phyloP scores from a whole-genome alignment of 2,329 filamentous ascomycete species.

The Elsinoe ampelina region DNA sequence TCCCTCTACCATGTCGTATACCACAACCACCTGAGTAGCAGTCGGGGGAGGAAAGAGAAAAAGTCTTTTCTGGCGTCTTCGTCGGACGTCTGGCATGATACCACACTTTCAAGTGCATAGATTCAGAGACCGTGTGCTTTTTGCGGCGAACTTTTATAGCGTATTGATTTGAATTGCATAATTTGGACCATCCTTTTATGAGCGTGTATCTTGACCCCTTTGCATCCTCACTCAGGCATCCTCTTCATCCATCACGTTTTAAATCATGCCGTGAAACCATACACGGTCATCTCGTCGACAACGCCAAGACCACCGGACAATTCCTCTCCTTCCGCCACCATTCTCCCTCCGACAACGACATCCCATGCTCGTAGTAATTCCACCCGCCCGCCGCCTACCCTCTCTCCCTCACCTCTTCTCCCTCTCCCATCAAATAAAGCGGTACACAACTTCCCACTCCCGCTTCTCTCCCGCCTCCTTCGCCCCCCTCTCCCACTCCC shows the following conservation, averaged over 20 bases:
- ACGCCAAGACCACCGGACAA: no score
- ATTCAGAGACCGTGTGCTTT: background rate
- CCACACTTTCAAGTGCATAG: conserved; percentile 11
- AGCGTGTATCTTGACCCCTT: no score
- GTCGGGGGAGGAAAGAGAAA: background rate
- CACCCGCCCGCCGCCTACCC: background rate
- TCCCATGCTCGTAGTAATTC: background rate
- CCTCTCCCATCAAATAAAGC: background rate
- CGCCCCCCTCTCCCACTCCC: no score
- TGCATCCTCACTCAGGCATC: no score
- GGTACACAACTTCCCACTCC: background rate
- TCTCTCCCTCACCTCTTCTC: no score
- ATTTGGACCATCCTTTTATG: background rate
- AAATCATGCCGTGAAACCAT: no score
- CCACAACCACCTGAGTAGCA: background rate
- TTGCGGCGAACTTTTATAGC: conserved; percentile 10
- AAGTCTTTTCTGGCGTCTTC: conserved; percentile 1
- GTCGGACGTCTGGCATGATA: conserved; percentile 11
- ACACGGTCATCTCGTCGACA: no score
- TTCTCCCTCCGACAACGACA: no score
- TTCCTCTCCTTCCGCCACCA: no score
- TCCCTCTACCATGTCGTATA: conserved; percentile 1
- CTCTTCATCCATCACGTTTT: no score
- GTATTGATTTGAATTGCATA: conserved; percentile 7
- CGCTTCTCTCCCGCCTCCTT: no score